Conservation (phyloP, 2,329 filamentous ascomycete genomes). For the Remersonia thermophila region DNA sequence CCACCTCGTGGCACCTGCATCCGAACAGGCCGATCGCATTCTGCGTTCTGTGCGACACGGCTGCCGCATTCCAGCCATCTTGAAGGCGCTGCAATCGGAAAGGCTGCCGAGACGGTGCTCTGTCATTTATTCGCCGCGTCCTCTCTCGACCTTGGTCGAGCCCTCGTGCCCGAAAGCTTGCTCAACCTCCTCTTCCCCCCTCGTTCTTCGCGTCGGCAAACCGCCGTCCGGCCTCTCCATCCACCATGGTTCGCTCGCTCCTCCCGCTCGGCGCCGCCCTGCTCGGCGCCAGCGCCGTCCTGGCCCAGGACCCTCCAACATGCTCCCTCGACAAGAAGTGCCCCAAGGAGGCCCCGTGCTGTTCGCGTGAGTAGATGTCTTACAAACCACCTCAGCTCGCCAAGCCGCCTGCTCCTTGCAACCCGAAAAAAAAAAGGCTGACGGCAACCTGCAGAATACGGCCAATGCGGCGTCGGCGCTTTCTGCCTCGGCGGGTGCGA, state of each 20-base stretch:
- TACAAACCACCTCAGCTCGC: background rate
- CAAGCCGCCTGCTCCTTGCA: background rate
- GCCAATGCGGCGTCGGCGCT: conserved; percentile 82
- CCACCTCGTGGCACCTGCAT: no score
- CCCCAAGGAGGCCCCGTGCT: conserved; percentile 61
- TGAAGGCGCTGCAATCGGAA: background rate
- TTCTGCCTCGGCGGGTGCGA: conserved; percentile 96
- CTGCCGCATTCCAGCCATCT: background rate
- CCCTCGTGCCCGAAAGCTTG: no score
- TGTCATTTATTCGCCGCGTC: no score
- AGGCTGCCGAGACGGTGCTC: no score
- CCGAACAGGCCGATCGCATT: no score
- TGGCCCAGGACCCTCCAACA: conserved; percentile 23
- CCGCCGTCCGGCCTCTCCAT: no score
- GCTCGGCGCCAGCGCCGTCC: conserved; percentile 26
- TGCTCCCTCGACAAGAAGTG: conserved; percentile 49
- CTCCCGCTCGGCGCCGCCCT: conserved; percentile 26
- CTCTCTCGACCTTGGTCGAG: no score
- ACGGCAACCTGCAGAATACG: conserved; percentile 56
- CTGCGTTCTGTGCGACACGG: no score
- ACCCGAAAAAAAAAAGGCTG: background rate
- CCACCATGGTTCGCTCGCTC: conserved; percentile 17
- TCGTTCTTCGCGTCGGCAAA: no score
- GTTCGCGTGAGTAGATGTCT: conserved; percentile 52
- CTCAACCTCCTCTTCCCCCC: no score